Conservation (phyloP, 169 alveolate genomes). For the Plasmodium gonderi region DNA sequence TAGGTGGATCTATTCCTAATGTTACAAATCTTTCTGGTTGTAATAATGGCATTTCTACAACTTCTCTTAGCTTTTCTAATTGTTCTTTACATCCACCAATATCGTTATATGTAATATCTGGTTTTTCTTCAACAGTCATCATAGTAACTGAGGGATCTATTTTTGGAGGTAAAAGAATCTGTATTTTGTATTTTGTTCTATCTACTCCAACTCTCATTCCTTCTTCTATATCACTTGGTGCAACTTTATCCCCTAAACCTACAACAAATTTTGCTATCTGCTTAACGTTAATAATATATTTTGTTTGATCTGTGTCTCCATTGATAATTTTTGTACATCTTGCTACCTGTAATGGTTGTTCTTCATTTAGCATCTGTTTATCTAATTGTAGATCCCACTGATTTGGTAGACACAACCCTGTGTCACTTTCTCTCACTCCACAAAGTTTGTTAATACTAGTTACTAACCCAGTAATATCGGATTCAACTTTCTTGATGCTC, state of each 20-base stretch:
- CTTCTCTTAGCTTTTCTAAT: constrained; percentile 97
- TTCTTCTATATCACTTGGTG: constrained; percentile 99
- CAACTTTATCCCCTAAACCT: constrained; percentile 98
- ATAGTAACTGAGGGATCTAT: constrained; percentile 99
- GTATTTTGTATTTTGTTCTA: constrained; percentile 95
- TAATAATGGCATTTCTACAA: constrained; percentile 98
- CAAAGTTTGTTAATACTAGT: constrained; percentile 84
- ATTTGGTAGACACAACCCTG: constrained; percentile 98
- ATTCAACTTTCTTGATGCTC: constrained; percentile 81
- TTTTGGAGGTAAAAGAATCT: constrained; percentile 98
- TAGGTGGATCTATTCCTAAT: constrained; percentile 99
- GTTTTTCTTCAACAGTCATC: constrained; percentile 99
- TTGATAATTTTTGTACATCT: constrained; percentile 98
- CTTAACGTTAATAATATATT: constrained; percentile 94
- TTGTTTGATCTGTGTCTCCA: constrained; percentile 98
- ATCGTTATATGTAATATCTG: constrained; percentile 99
- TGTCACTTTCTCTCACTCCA: constrained; percentile 98
- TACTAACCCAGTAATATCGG: constrained; percentile 80
- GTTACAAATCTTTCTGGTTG: constrained; percentile 98
- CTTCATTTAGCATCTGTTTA: constrained; percentile 95
- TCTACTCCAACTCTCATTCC: constrained; percentile 99
- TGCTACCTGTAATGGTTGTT: constrained; percentile 98
- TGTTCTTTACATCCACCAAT: constrained; percentile 99
- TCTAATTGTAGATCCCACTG: constrained; percentile 99
- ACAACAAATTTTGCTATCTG: constrained; percentile 99